A percentile compares a stretch with the other conserved stretches of the same genome.
phyloP scores from a whole-genome alignment of 2,329 filamentous ascomycete genomes.

The Aspergillus aculeatus region DNA sequence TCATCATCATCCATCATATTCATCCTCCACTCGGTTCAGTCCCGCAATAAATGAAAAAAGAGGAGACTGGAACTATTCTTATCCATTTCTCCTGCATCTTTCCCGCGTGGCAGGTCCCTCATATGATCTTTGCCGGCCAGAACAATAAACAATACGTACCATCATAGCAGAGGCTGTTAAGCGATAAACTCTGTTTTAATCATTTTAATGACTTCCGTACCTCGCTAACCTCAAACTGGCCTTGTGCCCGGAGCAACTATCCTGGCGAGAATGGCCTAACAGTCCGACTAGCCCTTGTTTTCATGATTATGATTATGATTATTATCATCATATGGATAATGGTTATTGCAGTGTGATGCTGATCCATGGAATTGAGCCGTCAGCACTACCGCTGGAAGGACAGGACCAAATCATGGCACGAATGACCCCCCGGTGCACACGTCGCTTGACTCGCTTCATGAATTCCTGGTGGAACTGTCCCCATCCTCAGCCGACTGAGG shows the following conservation, averaged over 20 bases:
- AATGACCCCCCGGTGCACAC: not conserved
- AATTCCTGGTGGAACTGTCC: not conserved
- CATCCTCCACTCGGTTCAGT: not conserved
- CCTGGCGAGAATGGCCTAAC: no score
- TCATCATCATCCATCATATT: not conserved
- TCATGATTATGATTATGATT: not conserved
- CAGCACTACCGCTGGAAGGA: not conserved
- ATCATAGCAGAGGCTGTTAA: not conserved
- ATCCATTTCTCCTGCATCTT: not conserved
- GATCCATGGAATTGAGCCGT: not conserved
- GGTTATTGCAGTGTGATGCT: not conserved
- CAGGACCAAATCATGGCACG: not conserved
- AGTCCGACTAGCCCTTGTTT: no score
- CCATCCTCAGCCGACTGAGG: not conserved
- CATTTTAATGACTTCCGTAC: not conserved
- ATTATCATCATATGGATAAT: not conserved
- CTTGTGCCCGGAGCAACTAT: not conserved
- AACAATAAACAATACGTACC: not conserved
- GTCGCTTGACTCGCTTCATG: not conserved
- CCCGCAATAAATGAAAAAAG: not conserved
- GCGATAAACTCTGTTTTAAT: not conserved
- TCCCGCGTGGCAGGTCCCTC: not conserved
- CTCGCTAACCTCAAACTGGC: not conserved
- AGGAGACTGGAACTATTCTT: not conserved
- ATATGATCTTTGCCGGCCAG: not conserved